phyloP scores from a whole-genome alignment of 768 basidiomycete genomes.

The Lentinus brumalis region DNA sequence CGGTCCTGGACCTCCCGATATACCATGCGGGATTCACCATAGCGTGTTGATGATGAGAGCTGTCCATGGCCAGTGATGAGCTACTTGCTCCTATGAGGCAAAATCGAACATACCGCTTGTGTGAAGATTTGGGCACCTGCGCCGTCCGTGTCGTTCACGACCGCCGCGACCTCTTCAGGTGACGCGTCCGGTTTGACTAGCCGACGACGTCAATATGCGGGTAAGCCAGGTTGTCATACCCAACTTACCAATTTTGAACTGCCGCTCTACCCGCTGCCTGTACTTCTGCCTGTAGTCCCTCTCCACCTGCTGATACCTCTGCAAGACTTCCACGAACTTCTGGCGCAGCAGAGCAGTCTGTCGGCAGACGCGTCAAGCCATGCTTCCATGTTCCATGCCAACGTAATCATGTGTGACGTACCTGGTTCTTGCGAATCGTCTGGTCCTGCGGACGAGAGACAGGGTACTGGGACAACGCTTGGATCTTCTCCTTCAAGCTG shows the following conservation, averaged over 20 bases:
- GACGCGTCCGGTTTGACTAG: constrained; percentile 92
- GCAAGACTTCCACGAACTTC: constrained; percentile 82
- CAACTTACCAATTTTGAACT: constrained; percentile 78
- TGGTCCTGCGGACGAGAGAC: constrained; percentile 66
- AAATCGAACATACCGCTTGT: constrained; percentile 61
- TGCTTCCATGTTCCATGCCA: background rate
- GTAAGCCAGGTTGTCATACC: background rate
- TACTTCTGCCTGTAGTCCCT: constrained; percentile 76
- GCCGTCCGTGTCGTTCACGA: constrained; percentile 81
- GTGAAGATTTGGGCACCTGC: constrained; percentile 79
- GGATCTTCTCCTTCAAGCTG: constrained; percentile 70
- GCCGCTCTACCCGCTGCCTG: constrained; percentile 81
- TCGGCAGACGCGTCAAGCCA: background rate
- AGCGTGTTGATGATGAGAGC: constrained; percentile 78
- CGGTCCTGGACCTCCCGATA: constrained; percentile 89
- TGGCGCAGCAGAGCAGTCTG: constrained; percentile 27
- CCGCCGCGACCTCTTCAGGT: constrained; percentile 82
- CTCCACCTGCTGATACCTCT: constrained; percentile 83
- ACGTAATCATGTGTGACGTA: constrained; percentile 23
- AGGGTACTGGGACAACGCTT: constrained; percentile 68
- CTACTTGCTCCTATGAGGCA: background rate
- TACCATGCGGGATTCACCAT: constrained; percentile 79
- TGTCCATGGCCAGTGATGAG: constrained; percentile 28
- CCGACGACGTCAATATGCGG: background rate
- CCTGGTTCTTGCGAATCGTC: constrained; percentile 80